Base-by-base conservation (phyloP, 768 basidiomycete species). In the Mycena capillaripes region DNA sequence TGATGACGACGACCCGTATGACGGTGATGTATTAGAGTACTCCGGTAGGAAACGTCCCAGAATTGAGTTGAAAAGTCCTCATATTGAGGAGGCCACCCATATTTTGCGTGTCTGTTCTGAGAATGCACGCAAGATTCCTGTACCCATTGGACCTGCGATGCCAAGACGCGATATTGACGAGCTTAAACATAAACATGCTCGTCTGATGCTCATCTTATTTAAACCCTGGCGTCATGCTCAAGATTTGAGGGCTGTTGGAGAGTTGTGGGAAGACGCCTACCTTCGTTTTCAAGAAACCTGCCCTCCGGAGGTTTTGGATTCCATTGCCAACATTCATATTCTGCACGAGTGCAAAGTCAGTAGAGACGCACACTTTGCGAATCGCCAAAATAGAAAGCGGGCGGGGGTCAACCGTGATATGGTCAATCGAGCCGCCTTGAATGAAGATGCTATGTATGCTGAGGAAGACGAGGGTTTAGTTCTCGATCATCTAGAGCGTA, bases 331-430 rank as follows among this genome's bases (percentile, higher is more conserved):
- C 32, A 70, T 56, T 46, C 64, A 46, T 23, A 44, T 58, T 7
- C 21, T 67, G 40, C 71, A 68, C 2, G 68, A 69, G 12, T 70
- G 71, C 27, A 59, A 42, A 19, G 52, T 65, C 30, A 73, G 66
- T 44, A 29, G 58, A 23, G 40, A 72, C 36, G 52, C 27, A 1
- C 42, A 62, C 8, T 62, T 48, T 48, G 8, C 60, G 6, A 44
- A 48, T 19, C 40, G 40, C 17, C 40, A 17, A 11, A 48, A 48
- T 23, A 16, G 46, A 4, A n/a, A 23, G n/a, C n/a, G n/a, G 11
- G 21, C 23, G 5, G 46, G 46, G 8, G 4, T 48, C 6, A 48
- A 48, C n/a, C 46, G 46, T 48, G 46, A 48, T 23, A 48, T 48
- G n/a, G 4, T 48, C 6, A n/a, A 12, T 4, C 4, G n/a, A n/a